Evolutionary conservation across 306 rosid species (phyloP).

Genomic region (Citrullus colocynthis): DNA sequence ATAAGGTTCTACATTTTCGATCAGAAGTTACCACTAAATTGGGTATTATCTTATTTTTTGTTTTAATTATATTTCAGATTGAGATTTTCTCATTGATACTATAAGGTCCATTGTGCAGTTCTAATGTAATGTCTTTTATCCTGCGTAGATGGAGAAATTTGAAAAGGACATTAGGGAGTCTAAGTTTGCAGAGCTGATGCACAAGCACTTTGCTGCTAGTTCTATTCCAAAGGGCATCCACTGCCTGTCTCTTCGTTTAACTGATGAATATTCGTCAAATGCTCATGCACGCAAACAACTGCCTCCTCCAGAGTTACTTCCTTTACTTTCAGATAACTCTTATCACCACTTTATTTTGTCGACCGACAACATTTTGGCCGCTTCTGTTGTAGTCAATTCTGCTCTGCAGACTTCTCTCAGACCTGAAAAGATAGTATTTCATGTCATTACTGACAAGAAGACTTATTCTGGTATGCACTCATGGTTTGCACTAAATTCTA

Average conservation of each 20-base stretch:
- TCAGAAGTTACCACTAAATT: background rate
- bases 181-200: slow-evolving; percentile 80
- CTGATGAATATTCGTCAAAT: slow-evolving; percentile 97
- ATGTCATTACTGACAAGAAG: slow-evolving; percentile 93
- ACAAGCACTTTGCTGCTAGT: slow-evolving; percentile 94
- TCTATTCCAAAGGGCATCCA: slow-evolving; percentile 93
- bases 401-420: slow-evolving; percentile 65
- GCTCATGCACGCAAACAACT: slow-evolving; percentile 96
- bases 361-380: slow-evolving; percentile 94
- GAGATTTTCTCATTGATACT: background rate
- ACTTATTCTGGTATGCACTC: slow-evolving; percentile 99
- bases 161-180: slow-evolving; percentile 77
- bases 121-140: background rate
- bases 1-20: background rate
- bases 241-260: slow-evolving; percentile 89
- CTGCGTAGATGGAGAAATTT: slow-evolving; percentile 81
- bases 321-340: slow-evolving; percentile 69
- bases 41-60: background rate
- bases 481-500: slow-evolving; percentile 95
- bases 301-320: slow-evolving; percentile 93
- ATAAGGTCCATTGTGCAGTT: background rate
- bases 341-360: slow-evolving; percentile 83
- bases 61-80: background rate
- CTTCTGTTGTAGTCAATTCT: slow-evolving; percentile 93
- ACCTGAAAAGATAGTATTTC: slow-evolving; percentile 88